phyloP scores from a whole-genome alignment of 1,139 yeast genomes.

The Taphrina wiesneri region DNA sequence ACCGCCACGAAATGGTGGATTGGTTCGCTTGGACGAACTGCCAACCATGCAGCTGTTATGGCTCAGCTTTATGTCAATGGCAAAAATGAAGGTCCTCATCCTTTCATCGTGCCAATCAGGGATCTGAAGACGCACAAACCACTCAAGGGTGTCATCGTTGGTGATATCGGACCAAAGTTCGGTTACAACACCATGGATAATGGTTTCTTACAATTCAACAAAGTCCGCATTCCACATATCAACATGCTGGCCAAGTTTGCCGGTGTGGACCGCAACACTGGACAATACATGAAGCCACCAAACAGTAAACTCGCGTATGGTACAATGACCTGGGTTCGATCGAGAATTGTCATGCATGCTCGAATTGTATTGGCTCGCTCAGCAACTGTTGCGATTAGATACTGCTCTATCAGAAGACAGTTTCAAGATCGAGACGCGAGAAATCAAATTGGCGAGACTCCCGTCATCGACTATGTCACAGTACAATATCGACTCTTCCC shows the following conservation, averaged over 20 bases:
- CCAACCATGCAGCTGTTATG: slow-evolving; percentile 77
- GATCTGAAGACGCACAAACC: slow-evolving; percentile 62
- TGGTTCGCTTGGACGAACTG: slow-evolving; percentile 94
- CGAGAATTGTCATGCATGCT: slow-evolving; percentile 82
- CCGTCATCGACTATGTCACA: slow-evolving; percentile 29
- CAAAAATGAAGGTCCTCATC: slow-evolving; percentile 83
- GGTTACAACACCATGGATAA: slow-evolving; percentile 65
- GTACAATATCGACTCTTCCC: slow-evolving; percentile 33
- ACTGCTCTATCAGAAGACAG: slow-evolving; percentile 87
- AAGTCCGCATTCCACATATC: slow-evolving; percentile 79
- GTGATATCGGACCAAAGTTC: slow-evolving; percentile 82
- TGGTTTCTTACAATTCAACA: slow-evolving; percentile 85
- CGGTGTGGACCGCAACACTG: slow-evolving; percentile 63
- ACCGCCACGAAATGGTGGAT: slow-evolving; percentile 99
- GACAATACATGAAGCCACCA: slow-evolving; percentile 67
- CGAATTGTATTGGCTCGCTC: slow-evolving; percentile 77
- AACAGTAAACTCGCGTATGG: slow-evolving; percentile 84
- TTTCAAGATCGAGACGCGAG: slow-evolving; percentile 47
- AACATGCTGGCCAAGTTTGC: slow-evolving; percentile 81
- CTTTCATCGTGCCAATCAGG: slow-evolving; percentile 77
- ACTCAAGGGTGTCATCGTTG: slow-evolving; percentile 75
- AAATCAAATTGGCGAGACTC: slow-evolving; percentile 32
- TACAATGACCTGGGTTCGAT: slow-evolving; percentile 85
- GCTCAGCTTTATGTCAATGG: slow-evolving; percentile 69
- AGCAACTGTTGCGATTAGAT: slow-evolving; percentile 79